These are phyloP conservation scores for Emergomyces africanus DNA, from an alignment of 2,329 filamentous ascomycete species.

Conservation along the genomic window DNA sequence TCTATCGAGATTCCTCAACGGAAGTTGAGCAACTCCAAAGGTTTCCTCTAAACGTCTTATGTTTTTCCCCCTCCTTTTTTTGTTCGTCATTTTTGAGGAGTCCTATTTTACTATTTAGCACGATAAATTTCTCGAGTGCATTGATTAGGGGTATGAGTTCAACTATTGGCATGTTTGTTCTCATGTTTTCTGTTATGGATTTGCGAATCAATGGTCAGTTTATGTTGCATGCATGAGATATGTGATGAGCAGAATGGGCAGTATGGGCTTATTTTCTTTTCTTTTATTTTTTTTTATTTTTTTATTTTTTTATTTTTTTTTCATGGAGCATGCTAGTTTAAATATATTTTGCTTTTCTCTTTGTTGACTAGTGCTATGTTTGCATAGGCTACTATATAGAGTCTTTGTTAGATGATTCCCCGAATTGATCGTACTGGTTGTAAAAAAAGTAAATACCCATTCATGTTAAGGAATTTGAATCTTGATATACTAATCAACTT, in stretches of 20 bases:
- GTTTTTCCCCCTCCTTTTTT: not conserved
- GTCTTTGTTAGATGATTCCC: not conserved
- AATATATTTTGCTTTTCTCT: not conserved
- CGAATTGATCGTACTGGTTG: not conserved
- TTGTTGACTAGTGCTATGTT: not conserved
- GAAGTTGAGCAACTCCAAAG: conserved; percentile 63
- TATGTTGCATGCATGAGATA: conserved; percentile 1
- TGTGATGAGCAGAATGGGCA: not conserved
- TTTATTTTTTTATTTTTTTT: no score
- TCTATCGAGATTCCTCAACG: conserved; percentile 46
- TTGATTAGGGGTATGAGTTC: not conserved
- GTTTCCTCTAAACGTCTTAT: conserved; percentile 47
- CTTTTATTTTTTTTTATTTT: no score
- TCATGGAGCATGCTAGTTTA: not conserved
- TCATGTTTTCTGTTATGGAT: not conserved
- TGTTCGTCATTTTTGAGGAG: not conserved
- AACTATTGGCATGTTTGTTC: not conserved
- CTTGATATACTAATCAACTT: not conserved
- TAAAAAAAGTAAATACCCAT: not conserved
- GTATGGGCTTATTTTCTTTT: no score
- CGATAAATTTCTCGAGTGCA: not conserved
- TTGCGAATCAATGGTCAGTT: not conserved
- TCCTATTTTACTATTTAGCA: not conserved
- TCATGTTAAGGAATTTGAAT: not conserved
- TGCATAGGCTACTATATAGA: not conserved